Evolutionary conservation across 805 yeast species (phyloP), one percentile per base, ranked within the genome.

Genomic region (Brettanomyces nanus): DNA sequence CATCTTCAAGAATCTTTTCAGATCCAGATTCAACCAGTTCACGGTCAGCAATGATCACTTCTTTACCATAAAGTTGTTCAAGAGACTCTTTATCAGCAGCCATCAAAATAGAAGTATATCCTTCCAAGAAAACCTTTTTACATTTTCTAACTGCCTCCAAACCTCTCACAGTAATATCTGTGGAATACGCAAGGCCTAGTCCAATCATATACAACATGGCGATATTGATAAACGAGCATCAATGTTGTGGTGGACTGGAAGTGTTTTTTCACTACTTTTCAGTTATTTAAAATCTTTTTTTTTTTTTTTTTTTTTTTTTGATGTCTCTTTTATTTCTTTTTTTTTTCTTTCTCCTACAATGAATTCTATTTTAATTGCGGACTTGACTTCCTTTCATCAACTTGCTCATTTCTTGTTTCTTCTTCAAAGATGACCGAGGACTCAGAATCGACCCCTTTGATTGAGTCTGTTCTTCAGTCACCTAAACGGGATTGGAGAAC

Each of bases 151-250:
- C 87, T 3, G 80, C 74, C 52, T 90, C 87, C 21, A 92, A 68
- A 2, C 98, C 98, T 50, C 97, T 80, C 13, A 90, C 96, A 1
- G 97, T 89, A 53, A 90, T 87, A 56, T 90, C 98, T 13, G 80
- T 66, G 48, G 77, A 92, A 53, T 87, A 79, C 3, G 96, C 85
- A 33, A 90, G 73, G 3, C 98, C 98, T 39, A 90, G 67, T 11
- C 98, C 98, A 41, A 90, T 77, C 44, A 90, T 71, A 58, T 90
- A 92, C 33, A 90, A 68, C 97, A 92, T 90, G 37, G 39, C 54
- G 5, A 9, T 23, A 23, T 7, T n/a, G n/a, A n/a, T n/a, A n/a
- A n/a, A n/a, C n/a, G n/a, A n/a, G n/a, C n/a, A n/a, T n/a, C n/a
- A n/a, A n/a, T n/a, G n/a, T n/a, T n/a, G n/a, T n/a, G n/a, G n/a